phyloP scores from a whole-genome alignment of 371 early-diverging fungal genomes.

The Dinochytrium kinnereticum region DNA sequence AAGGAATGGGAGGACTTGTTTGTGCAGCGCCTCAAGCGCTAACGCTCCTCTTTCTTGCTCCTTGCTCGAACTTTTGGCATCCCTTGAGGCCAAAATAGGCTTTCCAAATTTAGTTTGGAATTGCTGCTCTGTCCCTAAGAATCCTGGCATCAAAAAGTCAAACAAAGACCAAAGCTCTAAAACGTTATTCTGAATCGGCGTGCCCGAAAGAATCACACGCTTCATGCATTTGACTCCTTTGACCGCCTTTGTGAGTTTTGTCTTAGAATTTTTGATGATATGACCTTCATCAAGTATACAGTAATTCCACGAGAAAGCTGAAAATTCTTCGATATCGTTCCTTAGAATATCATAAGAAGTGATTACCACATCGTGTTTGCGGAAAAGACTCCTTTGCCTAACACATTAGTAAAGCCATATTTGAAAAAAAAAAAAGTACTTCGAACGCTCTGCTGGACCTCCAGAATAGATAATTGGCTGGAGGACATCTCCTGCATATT shows the following conservation, averaged over 20 bases:
- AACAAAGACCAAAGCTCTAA: slow-evolving; percentile 98
- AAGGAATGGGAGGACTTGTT: slow-evolving; percentile 97
- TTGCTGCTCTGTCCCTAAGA: slow-evolving; percentile 87
- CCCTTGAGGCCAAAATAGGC: slow-evolving; percentile 88
- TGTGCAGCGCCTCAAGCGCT: slow-evolving; percentile 93
- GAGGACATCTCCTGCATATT: slow-evolving; percentile 74
- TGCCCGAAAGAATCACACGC: slow-evolving; percentile 96
- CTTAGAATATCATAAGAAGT: slow-evolving; percentile 97
- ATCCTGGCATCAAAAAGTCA: slow-evolving; percentile 98
- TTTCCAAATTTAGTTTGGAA: slow-evolving; percentile 91
- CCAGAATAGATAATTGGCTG: slow-evolving; percentile 87
- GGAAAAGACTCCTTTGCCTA: slow-evolving; percentile 42
- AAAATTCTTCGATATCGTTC: slow-evolving; percentile 89
- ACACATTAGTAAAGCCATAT: not conserved
- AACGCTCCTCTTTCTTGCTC: slow-evolving; percentile 80
- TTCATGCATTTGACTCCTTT: slow-evolving; percentile 84
- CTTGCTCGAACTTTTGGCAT: slow-evolving; percentile 82
- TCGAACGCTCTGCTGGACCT: slow-evolving; percentile 76
- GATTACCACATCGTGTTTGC: slow-evolving; percentile 80
- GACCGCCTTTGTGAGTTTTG: slow-evolving; percentile 91
- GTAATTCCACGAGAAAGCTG: slow-evolving; percentile 86
- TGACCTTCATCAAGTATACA: slow-evolving; percentile 99
- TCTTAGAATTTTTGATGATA: slow-evolving; percentile 95
- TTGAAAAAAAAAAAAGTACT: slow-evolving; percentile 41
- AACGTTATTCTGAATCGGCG: slow-evolving; percentile 99